Conservation (phyloP, 208 protist genomes). For the Acanthamoeba healyi region DNA sequence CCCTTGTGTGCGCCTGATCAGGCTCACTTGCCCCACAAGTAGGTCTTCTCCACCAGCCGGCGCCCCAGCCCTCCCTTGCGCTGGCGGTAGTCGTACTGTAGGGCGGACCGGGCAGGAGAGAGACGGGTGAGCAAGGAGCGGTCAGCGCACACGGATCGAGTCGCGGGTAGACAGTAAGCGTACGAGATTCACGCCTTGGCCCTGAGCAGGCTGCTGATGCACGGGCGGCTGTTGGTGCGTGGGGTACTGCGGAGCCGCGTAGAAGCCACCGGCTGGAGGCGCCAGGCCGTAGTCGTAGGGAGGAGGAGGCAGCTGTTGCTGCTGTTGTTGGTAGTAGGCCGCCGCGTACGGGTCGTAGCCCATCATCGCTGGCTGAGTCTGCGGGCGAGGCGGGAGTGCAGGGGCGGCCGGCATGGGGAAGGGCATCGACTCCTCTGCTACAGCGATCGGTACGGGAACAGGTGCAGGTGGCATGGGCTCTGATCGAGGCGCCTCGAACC, state of each 20-base stretch:
- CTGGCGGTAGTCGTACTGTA: slow-evolving; percentile 5
- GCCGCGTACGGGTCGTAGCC: slow-evolving; percentile 7
- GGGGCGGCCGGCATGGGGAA: slow-evolving; percentile 4
- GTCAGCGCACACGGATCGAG: not conserved
- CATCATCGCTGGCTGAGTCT: not conserved
- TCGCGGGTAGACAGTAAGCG: not conserved
- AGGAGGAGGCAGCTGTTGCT: too few species aligned
- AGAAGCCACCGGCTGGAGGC: not conserved
- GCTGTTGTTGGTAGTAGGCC: not conserved
- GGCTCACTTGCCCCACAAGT: slow-evolving; percentile 16
- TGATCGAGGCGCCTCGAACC: slow-evolving; percentile 2
- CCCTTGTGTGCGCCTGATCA: too few species aligned
- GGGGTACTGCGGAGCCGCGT: not conserved
- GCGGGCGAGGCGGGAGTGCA: not conserved
- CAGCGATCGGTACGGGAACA: not conserved
- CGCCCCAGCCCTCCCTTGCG: not conserved
- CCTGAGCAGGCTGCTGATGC: not conserved
- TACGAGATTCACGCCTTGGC: not conserved
- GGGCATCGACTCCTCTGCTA: not conserved
- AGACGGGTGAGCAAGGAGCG: not conserved
- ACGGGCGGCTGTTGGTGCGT: not conserved
- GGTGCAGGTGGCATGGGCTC: not conserved
- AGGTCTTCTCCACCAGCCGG: not conserved
- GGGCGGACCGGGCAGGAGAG: too few species aligned
- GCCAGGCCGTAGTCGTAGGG: not conserved